Evolutionary conservation across 331 rosid genomes (phyloP), one percentile per base, ranked within the genome.

Genomic region (Telfairia occidentalis): DNA sequence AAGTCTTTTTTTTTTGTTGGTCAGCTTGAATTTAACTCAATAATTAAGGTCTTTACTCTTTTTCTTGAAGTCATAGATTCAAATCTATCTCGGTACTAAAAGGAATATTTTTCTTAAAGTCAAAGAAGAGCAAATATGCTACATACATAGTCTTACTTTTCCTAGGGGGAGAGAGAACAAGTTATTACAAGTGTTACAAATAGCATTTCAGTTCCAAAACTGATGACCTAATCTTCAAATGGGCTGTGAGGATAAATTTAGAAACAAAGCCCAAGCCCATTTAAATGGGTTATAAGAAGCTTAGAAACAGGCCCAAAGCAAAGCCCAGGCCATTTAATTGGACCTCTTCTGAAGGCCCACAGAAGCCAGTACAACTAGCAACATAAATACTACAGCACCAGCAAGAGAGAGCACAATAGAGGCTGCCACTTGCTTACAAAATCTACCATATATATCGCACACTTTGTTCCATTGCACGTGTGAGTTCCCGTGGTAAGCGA

Each of bases 401-500:
- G 84, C 50, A 2, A 78, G 24, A n/a, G 98, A 89, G 18, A 90
- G 13, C 7, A n/a, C 40, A 23, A 82, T 3, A 2, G 94, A 79
- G 11, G 78, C 88, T 5, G 78, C 73, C 12, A 71, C 80, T 40
- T 81, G 90, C 58, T 78, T 11, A 45, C 98, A 93, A 64, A 85
- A 93, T 40, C 52, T 86, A 0, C 49, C 87, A 37, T 90, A 89
- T 5, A 83, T 82, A 42, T 86, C 52, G 79, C 98, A 93, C 7
- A 93, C 96, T 61, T 88, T 83, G 9, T 71, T 49, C 98, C 98
- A 93, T 18, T 30, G 84, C 78, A 93, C 83, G 57, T 77, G 94
- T 23, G 96, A 81, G 70, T 93, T 93, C 43, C 98, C 98, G 23
- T 75, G 24, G 80, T 53, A 82, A 10, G 91, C 94, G 3, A 93